A percentile compares a stretch with the other conserved stretches of the same genome.
These are phyloP conservation scores for Crucibulum laeve DNA, from an alignment of 768 basidiomycete species.

Conservation along the genomic window DNA sequence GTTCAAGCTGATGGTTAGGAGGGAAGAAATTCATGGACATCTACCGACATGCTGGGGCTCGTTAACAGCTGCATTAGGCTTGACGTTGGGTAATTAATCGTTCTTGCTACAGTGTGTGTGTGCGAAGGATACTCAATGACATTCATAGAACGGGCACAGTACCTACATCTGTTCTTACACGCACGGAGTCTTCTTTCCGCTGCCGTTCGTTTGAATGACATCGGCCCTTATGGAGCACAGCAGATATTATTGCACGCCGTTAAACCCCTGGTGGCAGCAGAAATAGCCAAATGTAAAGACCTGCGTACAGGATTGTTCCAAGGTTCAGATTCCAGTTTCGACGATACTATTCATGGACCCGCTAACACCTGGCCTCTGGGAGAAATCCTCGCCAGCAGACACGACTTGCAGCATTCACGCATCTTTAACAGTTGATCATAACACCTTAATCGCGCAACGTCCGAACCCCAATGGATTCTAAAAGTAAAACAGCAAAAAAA, in stretches of 20 bases:
- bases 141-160: constrained; percentile 68
- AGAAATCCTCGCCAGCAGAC: constrained; percentile 84
- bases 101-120: background rate
- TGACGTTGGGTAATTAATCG: constrained; percentile 54
- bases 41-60: constrained; percentile 90
- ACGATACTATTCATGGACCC: constrained; percentile 51
- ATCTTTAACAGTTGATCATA: constrained; percentile 84
- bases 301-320: constrained; percentile 44
- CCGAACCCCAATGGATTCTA: background rate
- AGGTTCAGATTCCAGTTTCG: constrained; percentile 22
- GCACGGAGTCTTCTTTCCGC: constrained; percentile 88
- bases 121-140: constrained; percentile 4
- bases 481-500: background rate
- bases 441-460: background rate
- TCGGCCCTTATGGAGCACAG: constrained; percentile 92
- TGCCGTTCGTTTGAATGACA: constrained; percentile 83
- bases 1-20: constrained; percentile 66
- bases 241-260: constrained; percentile 77
- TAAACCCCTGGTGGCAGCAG: constrained; percentile 58
- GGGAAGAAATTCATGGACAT: constrained; percentile 71
- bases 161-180: constrained; percentile 91
- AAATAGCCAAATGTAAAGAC: constrained; percentile 38
- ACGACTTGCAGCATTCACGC: constrained; percentile 92
- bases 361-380: constrained; percentile 95
- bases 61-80: constrained; percentile 70